Evolutionary conservation across 805 yeast species (phyloP).

Genomic region (Ogataea nonfermentans): DNA sequence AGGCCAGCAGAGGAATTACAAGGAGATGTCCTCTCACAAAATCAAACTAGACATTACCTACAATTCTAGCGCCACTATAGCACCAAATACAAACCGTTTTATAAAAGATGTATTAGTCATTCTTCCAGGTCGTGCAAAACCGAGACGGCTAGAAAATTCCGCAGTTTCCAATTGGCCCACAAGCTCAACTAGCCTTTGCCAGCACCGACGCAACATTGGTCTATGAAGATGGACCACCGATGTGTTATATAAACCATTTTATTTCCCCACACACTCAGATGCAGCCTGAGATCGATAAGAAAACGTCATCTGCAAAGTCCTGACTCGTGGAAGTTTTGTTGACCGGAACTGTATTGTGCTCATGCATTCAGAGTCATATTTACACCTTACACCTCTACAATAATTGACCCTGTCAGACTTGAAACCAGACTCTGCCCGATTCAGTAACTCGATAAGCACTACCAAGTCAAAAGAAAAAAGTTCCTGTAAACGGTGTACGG

Average conservation of each 20-base stretch:
- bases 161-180: slow-evolving; percentile 10
- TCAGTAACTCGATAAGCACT: too few relatives aligned
- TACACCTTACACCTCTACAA: slow-evolving; percentile 11
- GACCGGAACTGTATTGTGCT: slow-evolving; percentile 15
- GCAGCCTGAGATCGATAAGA: slow-evolving; percentile 8
- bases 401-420: not conserved
- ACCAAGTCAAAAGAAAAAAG: too few relatives aligned
- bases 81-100: not conserved
- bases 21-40: not conserved
- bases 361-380: slow-evolving; percentile 16
- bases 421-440: not conserved
- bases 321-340: not conserved
- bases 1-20: too few relatives aligned
- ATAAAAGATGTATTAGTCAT: too few relatives aligned
- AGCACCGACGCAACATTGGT: too few relatives aligned
- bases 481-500: slow-evolving; percentile 6
- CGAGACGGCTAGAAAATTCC: slow-evolving; percentile 13
- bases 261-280: not conserved
- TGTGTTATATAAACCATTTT: slow-evolving; percentile 4
- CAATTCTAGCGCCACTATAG: not conserved
- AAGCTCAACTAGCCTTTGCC: too few relatives aligned
- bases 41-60: not conserved
- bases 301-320: slow-evolving; percentile 3
- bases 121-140: slow-evolving; percentile 8
- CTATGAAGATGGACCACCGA: not conserved